Conservation (phyloP, 2,329 filamentous ascomycete species). For the Sporothrix phasma region DNA sequence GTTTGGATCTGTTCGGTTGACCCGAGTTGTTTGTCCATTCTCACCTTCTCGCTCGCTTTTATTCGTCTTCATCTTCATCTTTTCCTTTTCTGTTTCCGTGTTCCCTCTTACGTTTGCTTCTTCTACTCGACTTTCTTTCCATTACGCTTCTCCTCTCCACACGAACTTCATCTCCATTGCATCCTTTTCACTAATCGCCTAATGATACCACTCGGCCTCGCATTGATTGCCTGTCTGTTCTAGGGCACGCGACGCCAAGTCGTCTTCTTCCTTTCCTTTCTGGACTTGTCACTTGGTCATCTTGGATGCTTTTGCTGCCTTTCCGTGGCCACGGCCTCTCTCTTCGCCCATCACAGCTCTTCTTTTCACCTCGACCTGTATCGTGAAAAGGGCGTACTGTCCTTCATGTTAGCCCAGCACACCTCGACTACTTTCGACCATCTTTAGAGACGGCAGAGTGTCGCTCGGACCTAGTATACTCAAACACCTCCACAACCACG, state of each 20-base stretch:
- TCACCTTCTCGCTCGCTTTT: background rate
- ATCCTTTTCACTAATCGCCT: background rate
- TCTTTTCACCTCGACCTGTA: background rate
- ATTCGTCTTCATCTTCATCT: background rate
- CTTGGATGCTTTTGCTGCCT: background rate
- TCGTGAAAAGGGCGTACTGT: conserved; percentile 1
- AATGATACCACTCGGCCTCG: background rate
- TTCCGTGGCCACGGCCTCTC: background rate
- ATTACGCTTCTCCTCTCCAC: background rate
- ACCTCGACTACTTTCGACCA: no score
- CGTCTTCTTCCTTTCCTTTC: background rate
- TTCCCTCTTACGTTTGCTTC: background rate
- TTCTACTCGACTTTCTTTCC: background rate
- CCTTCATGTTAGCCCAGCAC: background rate
- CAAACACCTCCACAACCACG: no score
- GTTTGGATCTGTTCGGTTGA: conserved; percentile 11
- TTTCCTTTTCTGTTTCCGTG: background rate
- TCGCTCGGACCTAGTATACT: background rate
- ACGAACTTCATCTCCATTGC: background rate
- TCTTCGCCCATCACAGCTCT: background rate
- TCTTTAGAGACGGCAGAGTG: background rate
- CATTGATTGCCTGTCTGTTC: background rate
- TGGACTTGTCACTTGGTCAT: background rate
- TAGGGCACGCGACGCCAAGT: background rate
- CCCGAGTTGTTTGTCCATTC: background rate